phyloP scores from a whole-genome alignment of 1,284 basidiomycete genomes.

The Irpex rosettiformis region DNA sequence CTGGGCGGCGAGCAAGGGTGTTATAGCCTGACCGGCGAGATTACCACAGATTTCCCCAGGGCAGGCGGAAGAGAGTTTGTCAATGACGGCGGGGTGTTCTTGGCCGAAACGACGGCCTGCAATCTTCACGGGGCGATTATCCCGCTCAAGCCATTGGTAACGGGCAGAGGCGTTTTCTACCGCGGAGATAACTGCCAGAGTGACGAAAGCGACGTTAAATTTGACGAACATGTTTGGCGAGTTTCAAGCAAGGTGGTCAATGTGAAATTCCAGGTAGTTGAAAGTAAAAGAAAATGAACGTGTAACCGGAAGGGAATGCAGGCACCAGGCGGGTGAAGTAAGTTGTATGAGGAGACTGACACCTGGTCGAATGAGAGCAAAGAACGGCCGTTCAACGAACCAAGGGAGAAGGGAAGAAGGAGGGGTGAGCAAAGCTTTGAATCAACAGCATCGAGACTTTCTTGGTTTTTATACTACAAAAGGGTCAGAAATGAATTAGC shows the following conservation, averaged over 20 bases:
- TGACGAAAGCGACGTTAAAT: conserved; percentile 34
- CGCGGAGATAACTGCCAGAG: conserved; percentile 36
- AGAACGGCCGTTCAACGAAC: conserved; percentile 48
- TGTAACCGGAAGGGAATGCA: conserved; percentile 19
- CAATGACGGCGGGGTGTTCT: conserved; percentile 46
- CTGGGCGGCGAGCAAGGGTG: conserved; percentile 52
- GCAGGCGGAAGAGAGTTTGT: conserved; percentile 45
- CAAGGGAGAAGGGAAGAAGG: conserved; percentile 27
- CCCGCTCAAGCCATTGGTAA: conserved; percentile 45
- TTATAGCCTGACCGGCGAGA: conserved; percentile 43
- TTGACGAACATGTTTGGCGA: conserved; percentile 42
- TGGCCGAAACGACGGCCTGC: conserved; percentile 53
- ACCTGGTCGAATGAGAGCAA: conserved; percentile 44
- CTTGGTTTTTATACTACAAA: conserved; percentile 3
- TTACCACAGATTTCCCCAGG: conserved; percentile 46
- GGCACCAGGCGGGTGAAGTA: conserved; percentile 27
- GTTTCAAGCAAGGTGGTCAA: conserved; percentile 22
- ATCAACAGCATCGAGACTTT: background rate
- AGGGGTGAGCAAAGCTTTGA: conserved; percentile 16
- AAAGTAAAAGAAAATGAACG: conserved; percentile 7
- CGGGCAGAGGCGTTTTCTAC: conserved; percentile 41
- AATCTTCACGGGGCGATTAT: conserved; percentile 40
- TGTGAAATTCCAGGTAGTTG: conserved; percentile 10
- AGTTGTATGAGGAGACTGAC: conserved; percentile 29
- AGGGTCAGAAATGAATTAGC: background rate